phyloP scores from a whole-genome alignment of 2,329 filamentous ascomycete species.

The Drechmeria coniospora region DNA sequence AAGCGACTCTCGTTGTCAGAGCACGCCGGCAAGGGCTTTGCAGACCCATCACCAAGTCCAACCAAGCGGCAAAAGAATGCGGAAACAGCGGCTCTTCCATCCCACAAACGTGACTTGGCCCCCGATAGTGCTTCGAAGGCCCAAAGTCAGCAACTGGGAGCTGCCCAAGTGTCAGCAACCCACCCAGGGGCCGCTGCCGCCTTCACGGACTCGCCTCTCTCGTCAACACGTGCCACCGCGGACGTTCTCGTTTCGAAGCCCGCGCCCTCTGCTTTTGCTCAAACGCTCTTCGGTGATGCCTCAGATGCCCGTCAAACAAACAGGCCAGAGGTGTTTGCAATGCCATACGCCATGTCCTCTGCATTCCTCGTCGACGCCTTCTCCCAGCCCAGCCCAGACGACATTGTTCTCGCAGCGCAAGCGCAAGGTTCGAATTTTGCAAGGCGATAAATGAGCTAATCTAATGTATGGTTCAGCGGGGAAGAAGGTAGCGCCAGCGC shows the following conservation, averaged over 20 bases:
- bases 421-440: constrained; percentile 63
- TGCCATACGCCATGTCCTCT: constrained; percentile 35
- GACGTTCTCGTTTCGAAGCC: constrained; percentile 9
- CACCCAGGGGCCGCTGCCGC: too few relatives aligned
- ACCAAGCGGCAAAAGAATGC: constrained; percentile 12
- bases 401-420: constrained; percentile 75
- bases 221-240: too few relatives aligned
- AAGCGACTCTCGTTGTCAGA: constrained; percentile 17
- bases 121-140: background rate
- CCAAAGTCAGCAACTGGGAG: background rate
- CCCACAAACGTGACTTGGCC: background rate
- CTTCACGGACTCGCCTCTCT: too few relatives aligned
- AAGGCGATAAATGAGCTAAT: constrained; percentile 31
- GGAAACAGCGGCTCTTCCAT: background rate
- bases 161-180: too few relatives aligned
- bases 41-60: constrained; percentile 4
- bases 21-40: constrained; percentile 14
- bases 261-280: constrained; percentile 41
- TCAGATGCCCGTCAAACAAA: constrained; percentile 12
- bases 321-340: constrained; percentile 19
- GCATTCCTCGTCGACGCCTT: constrained; percentile 48
- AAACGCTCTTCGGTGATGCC: constrained; percentile 32
- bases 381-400: constrained; percentile 78
- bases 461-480: constrained; percentile 38
- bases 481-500: constrained; percentile 27